phyloP scores from a whole-genome alignment of 1,139 yeast species.

The Pichia sorboxylosa region DNA sequence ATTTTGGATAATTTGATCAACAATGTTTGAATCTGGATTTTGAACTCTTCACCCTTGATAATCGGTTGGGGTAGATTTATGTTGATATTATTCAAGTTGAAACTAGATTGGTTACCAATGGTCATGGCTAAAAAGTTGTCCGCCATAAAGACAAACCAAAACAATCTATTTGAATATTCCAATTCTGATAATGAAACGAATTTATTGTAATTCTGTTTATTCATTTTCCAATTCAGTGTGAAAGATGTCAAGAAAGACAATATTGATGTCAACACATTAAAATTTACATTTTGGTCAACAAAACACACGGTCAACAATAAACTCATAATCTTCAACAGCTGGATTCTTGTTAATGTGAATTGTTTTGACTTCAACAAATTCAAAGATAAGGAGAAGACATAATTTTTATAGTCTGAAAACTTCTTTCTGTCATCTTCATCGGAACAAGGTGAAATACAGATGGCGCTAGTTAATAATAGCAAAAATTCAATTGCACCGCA shows the following conservation, averaged over 20 bases:
- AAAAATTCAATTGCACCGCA: constrained; percentile 7
- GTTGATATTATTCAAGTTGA: constrained; percentile 36
- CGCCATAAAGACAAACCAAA: constrained; percentile 41
- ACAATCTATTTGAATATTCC: constrained; percentile 33
- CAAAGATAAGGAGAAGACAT: constrained; percentile 5
- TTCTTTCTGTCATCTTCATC: too few species aligned
- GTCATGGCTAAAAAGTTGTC: constrained; percentile 35
- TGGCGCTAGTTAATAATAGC: constrained; percentile 5
- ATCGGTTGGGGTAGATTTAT: constrained; percentile 32
- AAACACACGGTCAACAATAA: too few species aligned
- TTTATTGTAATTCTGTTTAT: constrained; percentile 21
- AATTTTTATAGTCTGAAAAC: constrained; percentile 3
- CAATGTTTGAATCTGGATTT: constrained; percentile 29
- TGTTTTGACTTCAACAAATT: constrained; percentile 1
- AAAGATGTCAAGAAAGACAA: too few species aligned
- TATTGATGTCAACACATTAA: too few species aligned
- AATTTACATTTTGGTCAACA: too few species aligned
- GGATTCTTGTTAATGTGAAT: constrained; percentile 6
- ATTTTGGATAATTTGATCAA: constrained; percentile 31
- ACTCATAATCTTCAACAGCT: too few species aligned
- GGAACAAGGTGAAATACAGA: constrained; percentile 2
- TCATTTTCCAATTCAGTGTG: too few species aligned
- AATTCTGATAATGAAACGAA: constrained; percentile 25
- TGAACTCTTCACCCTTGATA: constrained; percentile 29
- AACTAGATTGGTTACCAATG: constrained; percentile 33